Conservation (phyloP, 2,329 filamentous ascomycete species). For the Metarhizium humberi region DNA sequence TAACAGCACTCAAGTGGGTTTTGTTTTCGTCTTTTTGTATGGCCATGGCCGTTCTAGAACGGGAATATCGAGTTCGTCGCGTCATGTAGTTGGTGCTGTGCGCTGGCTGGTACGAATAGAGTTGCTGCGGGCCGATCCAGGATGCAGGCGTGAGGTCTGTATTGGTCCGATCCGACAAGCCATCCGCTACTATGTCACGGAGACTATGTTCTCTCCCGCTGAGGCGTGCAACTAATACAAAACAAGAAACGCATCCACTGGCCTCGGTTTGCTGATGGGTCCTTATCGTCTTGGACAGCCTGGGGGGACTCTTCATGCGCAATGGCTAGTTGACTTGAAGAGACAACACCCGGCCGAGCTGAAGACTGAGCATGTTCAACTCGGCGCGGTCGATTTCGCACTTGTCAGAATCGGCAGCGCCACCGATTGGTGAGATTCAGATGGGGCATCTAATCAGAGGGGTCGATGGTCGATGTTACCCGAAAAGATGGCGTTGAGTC, state of each 20-base stretch:
- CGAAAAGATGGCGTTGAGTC: background rate
- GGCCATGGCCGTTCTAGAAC: background rate
- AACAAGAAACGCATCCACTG: no score
- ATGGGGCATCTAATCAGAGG: background rate
- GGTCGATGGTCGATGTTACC: no score
- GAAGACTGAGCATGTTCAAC: no score
- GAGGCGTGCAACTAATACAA: background rate
- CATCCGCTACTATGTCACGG: background rate
- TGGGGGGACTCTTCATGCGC: no score
- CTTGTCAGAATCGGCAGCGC: background rate
- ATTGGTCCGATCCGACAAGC: background rate
- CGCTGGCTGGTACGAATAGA: background rate
- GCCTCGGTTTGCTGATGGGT: no score
- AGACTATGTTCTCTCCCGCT: background rate
- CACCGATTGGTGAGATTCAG: background rate
- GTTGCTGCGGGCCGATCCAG: background rate
- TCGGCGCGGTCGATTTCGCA: no score
- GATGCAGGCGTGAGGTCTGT: background rate
- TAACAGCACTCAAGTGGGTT: background rate
- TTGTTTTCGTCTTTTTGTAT: background rate
- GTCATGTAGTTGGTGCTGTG: background rate
- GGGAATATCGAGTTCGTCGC: background rate
- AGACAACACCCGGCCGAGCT: no score
- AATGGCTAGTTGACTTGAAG: no score
- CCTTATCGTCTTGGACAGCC: no score